phyloP scores from a whole-genome alignment of 1,139 yeast genomes.

The Geotrichum fermentans region DNA sequence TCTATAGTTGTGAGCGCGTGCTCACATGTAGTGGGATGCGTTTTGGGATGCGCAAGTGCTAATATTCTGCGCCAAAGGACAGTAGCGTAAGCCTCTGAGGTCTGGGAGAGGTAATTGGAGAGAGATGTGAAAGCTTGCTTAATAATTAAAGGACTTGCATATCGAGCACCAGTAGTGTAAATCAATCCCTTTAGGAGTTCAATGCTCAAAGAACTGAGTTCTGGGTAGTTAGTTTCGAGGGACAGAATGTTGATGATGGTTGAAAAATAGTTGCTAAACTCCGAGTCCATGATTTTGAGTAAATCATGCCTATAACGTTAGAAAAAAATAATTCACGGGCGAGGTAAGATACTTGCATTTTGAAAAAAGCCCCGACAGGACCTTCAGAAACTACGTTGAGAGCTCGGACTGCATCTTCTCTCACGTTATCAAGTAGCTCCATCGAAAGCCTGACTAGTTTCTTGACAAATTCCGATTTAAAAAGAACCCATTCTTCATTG shows the following conservation, averaged over 20 bases:
- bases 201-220: constrained; percentile 38
- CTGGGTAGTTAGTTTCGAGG: constrained; percentile 23
- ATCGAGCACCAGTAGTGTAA: constrained; percentile 57
- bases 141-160: constrained; percentile 50
- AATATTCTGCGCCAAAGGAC: constrained; percentile 16
- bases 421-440: constrained; percentile 46
- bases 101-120: constrained; percentile 36
- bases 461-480: constrained; percentile 27
- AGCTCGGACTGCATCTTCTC: constrained; percentile 32
- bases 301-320: constrained; percentile 3
- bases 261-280: constrained; percentile 20
- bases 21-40: constrained; percentile 18
- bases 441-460: constrained; percentile 53
- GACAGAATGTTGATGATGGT: constrained; percentile 22
- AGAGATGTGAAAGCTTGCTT: constrained; percentile 46
- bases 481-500: constrained; percentile 3
- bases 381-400: background rate
- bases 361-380: background rate
- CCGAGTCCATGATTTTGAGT: constrained; percentile 19
- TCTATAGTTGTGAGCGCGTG: constrained; percentile 21
- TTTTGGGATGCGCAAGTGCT: constrained; percentile 20
- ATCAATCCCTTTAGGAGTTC: constrained; percentile 49
- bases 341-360: background rate
- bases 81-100: constrained; percentile 3
- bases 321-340: background rate